A percentile compares a stretch with the other conserved stretches of the same genome.
These are phyloP conservation scores for Dryadomyces quercus-mongolicae DNA, from an alignment of 2,329 filamentous ascomycete genomes.

Conservation along the genomic window DNA sequence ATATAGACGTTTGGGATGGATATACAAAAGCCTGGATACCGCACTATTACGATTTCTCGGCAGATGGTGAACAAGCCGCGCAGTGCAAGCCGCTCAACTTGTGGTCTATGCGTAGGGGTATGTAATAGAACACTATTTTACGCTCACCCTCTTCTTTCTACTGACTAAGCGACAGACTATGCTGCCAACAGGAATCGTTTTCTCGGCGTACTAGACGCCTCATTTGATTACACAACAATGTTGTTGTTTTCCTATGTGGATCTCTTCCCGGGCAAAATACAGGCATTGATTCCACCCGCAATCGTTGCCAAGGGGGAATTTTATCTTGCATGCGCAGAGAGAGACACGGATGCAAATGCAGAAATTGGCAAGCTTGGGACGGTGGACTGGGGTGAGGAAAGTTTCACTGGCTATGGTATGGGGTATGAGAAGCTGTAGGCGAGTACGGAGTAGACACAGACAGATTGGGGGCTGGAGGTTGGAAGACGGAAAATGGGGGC, in stretches of 20 bases:
- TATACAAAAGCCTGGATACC: not conserved
- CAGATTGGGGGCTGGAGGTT: not conserved
- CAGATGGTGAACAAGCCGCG: not conserved
- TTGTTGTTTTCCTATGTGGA: not conserved
- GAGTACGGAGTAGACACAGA: not conserved
- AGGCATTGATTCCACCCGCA: not conserved
- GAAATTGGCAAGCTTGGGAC: not conserved
- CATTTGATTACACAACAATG: not conserved
- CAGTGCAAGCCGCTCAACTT: not conserved
- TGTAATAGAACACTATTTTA: not conserved
- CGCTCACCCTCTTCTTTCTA: not conserved
- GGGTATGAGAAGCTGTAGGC: not conserved
- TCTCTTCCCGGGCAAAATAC: not conserved
- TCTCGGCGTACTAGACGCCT: not conserved
- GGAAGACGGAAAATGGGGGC: no score
- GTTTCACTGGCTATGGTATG: not conserved
- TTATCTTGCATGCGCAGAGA: not conserved
- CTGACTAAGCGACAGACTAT: not conserved
- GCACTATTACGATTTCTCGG: not conserved
- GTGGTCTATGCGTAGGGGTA: not conserved
- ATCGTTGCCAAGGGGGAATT: not conserved
- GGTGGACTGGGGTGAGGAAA: not conserved
- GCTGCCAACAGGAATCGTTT: not conserved
- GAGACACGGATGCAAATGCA: not conserved
- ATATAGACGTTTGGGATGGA: not conserved